Evolutionary conservation across 805 yeast species (phyloP).

Genomic region (Candida nitratophila): DNA sequence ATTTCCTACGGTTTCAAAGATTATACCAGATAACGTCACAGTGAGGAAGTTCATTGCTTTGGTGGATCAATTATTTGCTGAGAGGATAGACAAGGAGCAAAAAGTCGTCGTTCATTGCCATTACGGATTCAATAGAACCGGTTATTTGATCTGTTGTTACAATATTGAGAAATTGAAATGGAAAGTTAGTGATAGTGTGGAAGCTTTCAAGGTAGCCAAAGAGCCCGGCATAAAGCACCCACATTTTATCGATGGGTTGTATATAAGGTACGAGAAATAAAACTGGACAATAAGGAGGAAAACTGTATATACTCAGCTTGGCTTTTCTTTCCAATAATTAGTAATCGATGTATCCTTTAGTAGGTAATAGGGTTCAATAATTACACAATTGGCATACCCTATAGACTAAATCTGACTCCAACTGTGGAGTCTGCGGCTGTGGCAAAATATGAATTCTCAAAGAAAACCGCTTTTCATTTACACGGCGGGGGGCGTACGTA

Average conservation of each 20-base stretch:
- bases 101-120: constrained; percentile 69
- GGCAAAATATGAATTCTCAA: too few relatives aligned
- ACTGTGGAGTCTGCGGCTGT: too few relatives aligned
- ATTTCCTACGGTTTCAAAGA: constrained; percentile 72
- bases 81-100: constrained; percentile 8
- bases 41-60: constrained; percentile 49
- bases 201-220: constrained; percentile 49
- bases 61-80: constrained; percentile 35
- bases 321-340: too few relatives aligned
- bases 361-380: too few relatives aligned
- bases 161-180: constrained; percentile 54
- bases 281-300: too few relatives aligned
- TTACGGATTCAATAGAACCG: constrained; percentile 76
- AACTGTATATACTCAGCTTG: too few relatives aligned
- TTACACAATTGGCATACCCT: too few relatives aligned
- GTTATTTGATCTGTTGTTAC: constrained; percentile 65
- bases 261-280: constrained; percentile 48
- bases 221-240: constrained; percentile 73
- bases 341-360: too few relatives aligned
- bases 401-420: too few relatives aligned
- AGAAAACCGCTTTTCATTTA: too few relatives aligned
- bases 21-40: constrained; percentile 59
- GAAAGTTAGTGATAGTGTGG: constrained; percentile 56
- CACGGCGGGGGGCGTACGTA: too few relatives aligned
- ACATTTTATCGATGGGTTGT: constrained; percentile 67